Base-by-base conservation (phyloP, 148 eudicot genomes). In the Persicaria maculosa region DNA sequence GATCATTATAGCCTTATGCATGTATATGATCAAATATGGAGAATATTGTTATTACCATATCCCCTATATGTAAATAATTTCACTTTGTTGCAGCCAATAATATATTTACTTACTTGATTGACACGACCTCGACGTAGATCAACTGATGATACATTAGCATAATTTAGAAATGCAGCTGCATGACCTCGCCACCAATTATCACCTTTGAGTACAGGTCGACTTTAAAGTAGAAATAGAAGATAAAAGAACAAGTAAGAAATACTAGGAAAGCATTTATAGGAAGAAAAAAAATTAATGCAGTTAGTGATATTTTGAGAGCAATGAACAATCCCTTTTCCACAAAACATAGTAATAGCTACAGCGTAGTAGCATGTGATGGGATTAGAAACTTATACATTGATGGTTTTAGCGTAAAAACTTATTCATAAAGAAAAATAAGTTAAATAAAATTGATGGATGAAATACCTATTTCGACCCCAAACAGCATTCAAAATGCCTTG, bases 171-270 rank as follows among this genome's bases (percentile, higher is more conserved):
- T 19, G 97, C 97, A 47, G 88, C 85, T 14, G 93, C 97, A 85
- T 91, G 97, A 79, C 97, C 97, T 77, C 93, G 81, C 91, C 91
- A 91, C 93, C 93, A 91, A 76, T 91, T 91, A 81, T 91, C 97
- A 74, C 93, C 97, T 75, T 86, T 77, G 77, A 89, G 93, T 52
- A 83, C 79, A 59, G 97, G 93, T 44, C 83, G 85, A 85, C 97
- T 91, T 79, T 36, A 71, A 71, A 9, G 64, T 31, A 47, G 80
- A 73, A 65, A 20, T 22, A 71, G 14, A 77, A 75, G 57, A 79
- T 68, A 64, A 47, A 14, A 12, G 65, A 77, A 74, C 47, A 17
- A 55, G 61, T 55, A 7, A 16, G 61, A 55, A 17, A 55, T 55
- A 55, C 6, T 5, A 17, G 9, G 61, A 4, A n/a, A 54, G 58